phyloP scores from a whole-genome alignment of 176 grass and related monocot species.

The barley (Hordeum vulgare) region MorexV3_pseudomolecules_assembly NC_058524.1:218187972-218188471 shows the following conservation, averaged over 20 bases:
- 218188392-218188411: slow-evolving; percentile 66
- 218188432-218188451: slow-evolving; percentile 19
- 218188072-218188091: neutral
- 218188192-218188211: slow-evolving; percentile 72
- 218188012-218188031: slow-evolving; percentile 83
- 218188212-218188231: slow-evolving; percentile 59
- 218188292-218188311: neutral
- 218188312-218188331: neutral
- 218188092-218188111: neutral
- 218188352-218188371: slow-evolving; percentile 48
- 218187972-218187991: slow-evolving; percentile 53
- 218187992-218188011: slow-evolving; percentile 34
- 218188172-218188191: slow-evolving; percentile 54
- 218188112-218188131: neutral
- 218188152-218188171: slow-evolving; percentile 17
- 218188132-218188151: neutral
- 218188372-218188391: slow-evolving; percentile 67
- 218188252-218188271: slow-evolving; percentile 20
- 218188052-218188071: slow-evolving; percentile 9
- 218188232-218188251: slow-evolving; percentile 54
- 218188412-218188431: slow-evolving; percentile 64
- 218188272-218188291: neutral
- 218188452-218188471: neutral
- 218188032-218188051: slow-evolving; percentile 16
- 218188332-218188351: neutral